phyloP scores from a whole-genome alignment of 306 rosid species.

The Fragaria iinumae region DNA sequence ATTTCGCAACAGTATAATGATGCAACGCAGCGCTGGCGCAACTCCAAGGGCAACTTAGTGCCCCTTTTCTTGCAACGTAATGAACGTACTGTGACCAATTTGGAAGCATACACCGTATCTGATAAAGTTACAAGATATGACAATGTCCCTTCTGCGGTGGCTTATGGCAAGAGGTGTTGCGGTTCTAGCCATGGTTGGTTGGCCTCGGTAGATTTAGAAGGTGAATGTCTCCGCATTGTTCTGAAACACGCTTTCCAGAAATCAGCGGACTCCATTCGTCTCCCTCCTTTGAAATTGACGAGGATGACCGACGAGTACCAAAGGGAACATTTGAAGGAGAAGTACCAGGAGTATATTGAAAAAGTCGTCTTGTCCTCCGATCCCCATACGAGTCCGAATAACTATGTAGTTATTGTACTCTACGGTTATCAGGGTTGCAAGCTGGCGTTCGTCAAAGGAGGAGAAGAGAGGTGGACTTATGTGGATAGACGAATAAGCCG shows the following conservation, averaged over 20 bases:
- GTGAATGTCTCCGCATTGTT: neutral
- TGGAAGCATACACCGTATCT: neutral
- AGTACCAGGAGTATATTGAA: neutral
- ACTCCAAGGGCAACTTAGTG: neutral
- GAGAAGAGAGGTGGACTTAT: neutral
- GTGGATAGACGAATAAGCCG: neutral
- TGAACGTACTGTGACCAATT: neutral
- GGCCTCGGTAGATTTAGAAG: neutral
- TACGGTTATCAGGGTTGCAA: neutral
- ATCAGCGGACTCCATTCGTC: neutral
- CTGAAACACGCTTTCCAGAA: neutral
- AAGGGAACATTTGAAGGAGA: too few relatives aligned
- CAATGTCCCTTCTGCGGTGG: neutral
- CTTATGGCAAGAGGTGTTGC: neutral
- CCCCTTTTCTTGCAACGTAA: neutral
- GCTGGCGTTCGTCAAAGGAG: neutral
- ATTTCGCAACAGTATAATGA: neutral
- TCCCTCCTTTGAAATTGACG: neutral
- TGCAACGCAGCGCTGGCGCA: neutral
- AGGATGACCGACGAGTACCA: neutral
- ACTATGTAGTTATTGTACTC: neutral
- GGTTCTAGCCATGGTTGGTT: neutral
- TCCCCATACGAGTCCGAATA: neutral
- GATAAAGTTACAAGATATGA: neutral
- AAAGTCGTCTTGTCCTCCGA: neutral